Evolutionary conservation across 1,284 basidiomycete genomes (phyloP).

Genomic region (Ustilago loliicola): DNA sequence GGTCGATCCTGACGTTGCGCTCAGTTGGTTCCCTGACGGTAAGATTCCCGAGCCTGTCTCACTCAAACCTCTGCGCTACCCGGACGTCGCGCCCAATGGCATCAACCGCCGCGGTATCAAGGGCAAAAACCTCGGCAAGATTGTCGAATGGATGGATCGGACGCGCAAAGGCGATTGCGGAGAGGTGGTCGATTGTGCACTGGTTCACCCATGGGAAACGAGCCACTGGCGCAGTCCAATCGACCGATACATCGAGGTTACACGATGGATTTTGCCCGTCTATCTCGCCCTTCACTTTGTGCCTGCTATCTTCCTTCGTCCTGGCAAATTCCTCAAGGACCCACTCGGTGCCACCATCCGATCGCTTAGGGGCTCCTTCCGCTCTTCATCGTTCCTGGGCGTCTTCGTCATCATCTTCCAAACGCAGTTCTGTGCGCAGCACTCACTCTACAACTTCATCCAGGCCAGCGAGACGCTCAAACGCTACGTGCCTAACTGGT

Average conservation of each 20-base stretch:
- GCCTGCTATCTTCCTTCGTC: conserved; percentile 73
- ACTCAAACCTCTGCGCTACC: conserved; percentile 52
- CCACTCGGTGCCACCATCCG: conserved; percentile 68
- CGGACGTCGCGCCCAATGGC: conserved; percentile 52
- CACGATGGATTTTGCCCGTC: conserved; percentile 80
- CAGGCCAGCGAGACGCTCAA: conserved; percentile 33
- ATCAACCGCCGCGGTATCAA: conserved; percentile 60
- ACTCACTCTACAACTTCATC: conserved; percentile 74
- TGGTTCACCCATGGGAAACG: conserved; percentile 84
- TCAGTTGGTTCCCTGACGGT: conserved; percentile 60
- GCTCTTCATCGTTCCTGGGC: conserved; percentile 90
- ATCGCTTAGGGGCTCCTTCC: conserved; percentile 80
- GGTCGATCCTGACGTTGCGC: conserved; percentile 34
- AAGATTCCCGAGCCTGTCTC: conserved; percentile 61
- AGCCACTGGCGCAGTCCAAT: conserved; percentile 79
- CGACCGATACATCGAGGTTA: conserved; percentile 83
- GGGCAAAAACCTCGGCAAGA: conserved; percentile 54
- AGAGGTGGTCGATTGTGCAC: conserved; percentile 51
- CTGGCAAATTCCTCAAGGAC: conserved; percentile 62
- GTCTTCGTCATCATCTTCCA: conserved; percentile 89
- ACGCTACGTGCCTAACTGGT: conserved; percentile 71
- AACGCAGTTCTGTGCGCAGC: conserved; percentile 83
- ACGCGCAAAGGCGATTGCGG: conserved; percentile 45
- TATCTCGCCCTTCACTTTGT: conserved; percentile 93
- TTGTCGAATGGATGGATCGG: conserved; percentile 61